Evolutionary conservation across 495 filamentous ascomycete species (phyloP).

Genomic region (Penicillium canariense): DNA sequence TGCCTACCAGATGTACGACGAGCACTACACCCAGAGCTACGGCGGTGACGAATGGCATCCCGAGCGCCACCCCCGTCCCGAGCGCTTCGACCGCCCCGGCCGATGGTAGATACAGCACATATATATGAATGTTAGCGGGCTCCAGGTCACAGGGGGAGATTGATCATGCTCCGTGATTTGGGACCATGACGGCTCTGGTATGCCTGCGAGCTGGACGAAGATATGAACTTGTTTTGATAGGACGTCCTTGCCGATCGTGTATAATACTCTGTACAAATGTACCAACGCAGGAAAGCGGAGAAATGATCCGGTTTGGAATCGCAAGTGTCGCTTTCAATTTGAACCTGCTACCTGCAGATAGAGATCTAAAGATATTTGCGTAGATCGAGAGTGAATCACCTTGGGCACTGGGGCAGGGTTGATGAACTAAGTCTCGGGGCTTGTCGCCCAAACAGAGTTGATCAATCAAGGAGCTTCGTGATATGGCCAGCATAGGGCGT

Average conservation of each 20-base stretch:
- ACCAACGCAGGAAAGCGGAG: neutral
- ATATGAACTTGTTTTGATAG: conserved; percentile 9
- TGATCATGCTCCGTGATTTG: neutral
- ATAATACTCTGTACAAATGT: neutral
- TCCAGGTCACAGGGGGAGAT: neutral
- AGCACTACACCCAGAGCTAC: conserved; percentile 51
- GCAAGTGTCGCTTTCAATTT: neutral
- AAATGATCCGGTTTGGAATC: neutral
- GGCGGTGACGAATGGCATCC: conserved; percentile 46
- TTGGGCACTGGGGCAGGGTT: neutral
- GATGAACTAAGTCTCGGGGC: neutral
- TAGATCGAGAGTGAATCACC: neutral
- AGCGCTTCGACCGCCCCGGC: conserved; percentile 24
- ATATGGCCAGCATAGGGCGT: neutral
- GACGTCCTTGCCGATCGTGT: conserved; percentile 4
- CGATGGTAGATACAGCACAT: conserved; percentile 16
- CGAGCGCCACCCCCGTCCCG: conserved; percentile 33
- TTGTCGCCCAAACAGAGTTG: neutral
- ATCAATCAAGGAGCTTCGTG: neutral
- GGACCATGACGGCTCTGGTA: no score
- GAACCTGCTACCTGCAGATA: neutral
- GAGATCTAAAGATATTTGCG: neutral
- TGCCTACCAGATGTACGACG: conserved; percentile 61
- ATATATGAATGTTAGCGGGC: neutral
- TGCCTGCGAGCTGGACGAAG: conserved; percentile 3